Percentiles rank a stretch among this genome's conserved stretches.
These are phyloP conservation scores for Beauveria australis DNA, from an alignment of 2,329 filamentous ascomycete species.

Conservation along the genomic window DNA sequence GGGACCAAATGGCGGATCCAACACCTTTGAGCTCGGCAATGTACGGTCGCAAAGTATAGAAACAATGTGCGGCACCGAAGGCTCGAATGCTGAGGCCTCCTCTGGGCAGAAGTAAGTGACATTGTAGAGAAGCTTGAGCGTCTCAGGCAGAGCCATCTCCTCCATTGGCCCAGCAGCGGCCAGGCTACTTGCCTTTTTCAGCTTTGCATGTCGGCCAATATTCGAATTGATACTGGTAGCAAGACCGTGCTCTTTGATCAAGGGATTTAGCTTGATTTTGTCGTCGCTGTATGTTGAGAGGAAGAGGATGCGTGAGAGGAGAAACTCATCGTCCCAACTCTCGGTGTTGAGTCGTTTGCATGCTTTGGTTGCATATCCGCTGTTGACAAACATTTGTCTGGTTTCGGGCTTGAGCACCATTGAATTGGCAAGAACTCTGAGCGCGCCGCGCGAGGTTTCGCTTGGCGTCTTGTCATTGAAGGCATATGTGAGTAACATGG, in stretches of 20 bases:
- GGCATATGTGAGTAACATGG: conserved; percentile 62
- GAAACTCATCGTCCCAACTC: conserved; percentile 76
- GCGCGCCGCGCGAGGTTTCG: conserved; percentile 62
- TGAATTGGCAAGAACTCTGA: conserved; percentile 76
- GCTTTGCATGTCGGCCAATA: conserved; percentile 59
- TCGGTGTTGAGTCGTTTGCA: conserved; percentile 66
- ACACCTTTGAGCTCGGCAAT: conserved; percentile 52
- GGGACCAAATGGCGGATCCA: conserved; percentile 63
- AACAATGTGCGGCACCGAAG: conserved; percentile 61
- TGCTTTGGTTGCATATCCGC: conserved; percentile 52
- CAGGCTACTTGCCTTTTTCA: conserved; percentile 23
- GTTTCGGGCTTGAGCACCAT: conserved; percentile 48
- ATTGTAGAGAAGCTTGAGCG: conserved; percentile 83
- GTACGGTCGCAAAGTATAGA: conserved; percentile 56
- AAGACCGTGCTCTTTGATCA: conserved; percentile 33
- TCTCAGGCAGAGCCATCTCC: conserved; percentile 74
- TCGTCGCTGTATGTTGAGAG: conserved; percentile 40
- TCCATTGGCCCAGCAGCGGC: conserved; percentile 50
- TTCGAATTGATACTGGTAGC: conserved; percentile 58
- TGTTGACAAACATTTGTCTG: conserved; percentile 24
- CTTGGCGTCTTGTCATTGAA: conserved; percentile 46
- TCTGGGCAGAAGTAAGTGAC: conserved; percentile 66
- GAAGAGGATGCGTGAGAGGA: conserved; percentile 42
- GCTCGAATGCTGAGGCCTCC: conserved; percentile 52
- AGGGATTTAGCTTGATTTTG: conserved; percentile 40